These are phyloP conservation scores for Gossypium anomalum DNA, from an alignment of 345 rosid genomes.

Conservation along the genomic window DNA sequence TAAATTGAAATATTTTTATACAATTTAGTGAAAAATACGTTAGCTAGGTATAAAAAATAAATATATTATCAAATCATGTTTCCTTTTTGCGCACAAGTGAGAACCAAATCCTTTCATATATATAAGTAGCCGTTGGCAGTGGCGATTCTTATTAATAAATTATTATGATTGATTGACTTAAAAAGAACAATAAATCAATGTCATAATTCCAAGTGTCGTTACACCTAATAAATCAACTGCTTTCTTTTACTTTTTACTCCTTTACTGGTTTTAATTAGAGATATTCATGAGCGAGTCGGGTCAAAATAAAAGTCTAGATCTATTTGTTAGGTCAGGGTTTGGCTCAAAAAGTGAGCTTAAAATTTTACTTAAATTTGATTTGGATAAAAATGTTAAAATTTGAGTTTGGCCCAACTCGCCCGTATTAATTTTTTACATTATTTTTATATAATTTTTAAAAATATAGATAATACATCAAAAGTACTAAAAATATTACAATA, in stretches of 20 bases:
- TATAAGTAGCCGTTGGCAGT: background rate
- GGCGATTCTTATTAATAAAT: background rate
- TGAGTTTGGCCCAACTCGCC: fast-evolving
- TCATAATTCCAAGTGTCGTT: background rate
- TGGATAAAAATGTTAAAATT: too few relatives aligned
- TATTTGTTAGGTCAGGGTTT: fast-evolving
- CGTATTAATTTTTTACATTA: too few relatives aligned
- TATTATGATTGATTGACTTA: background rate
- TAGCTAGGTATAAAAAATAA: too few relatives aligned
- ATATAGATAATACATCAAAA: too few relatives aligned
- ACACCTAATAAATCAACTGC: background rate
- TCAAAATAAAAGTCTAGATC: too few relatives aligned
- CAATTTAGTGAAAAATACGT: too few relatives aligned
- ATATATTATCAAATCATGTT: background rate
- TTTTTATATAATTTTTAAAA: too few relatives aligned
- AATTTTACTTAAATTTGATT: fast-evolving
- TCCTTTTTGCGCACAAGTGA: background rate
- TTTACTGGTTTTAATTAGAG: background rate
- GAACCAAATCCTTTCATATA: background rate
- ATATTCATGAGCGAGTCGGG: too few relatives aligned
- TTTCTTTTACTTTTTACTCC: background rate
- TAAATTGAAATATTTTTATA: too few relatives aligned
- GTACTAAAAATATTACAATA: too few relatives aligned
- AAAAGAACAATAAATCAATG: background rate
- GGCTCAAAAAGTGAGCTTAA: fast-evolving